phyloP scores from a whole-genome alignment of 2,329 filamentous ascomycete species.

The Setomelanomma holmii region DNA sequence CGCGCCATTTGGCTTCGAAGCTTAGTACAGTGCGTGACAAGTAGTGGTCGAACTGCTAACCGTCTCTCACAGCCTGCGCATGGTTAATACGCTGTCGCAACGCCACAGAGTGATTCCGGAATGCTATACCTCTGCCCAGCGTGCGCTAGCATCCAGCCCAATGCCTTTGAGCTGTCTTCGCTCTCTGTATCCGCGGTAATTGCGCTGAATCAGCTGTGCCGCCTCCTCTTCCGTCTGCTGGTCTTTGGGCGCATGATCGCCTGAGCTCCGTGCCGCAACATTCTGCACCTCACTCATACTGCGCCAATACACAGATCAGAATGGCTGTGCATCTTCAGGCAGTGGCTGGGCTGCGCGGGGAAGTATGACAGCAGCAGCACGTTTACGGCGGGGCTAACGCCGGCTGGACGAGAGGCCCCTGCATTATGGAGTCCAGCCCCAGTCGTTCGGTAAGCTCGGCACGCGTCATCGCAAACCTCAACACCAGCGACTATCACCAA shows the following conservation, averaged over 20 bases:
- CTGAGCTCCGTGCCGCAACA: constrained; percentile 9
- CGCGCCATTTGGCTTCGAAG: constrained; percentile 59
- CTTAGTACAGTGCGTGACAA: constrained; percentile 34
- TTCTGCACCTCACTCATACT: constrained; percentile 16
- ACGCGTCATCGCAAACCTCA: neutral
- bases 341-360: constrained; percentile 6
- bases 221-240: constrained; percentile 30
- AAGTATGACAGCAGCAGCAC: constrained; percentile 12
- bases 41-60: constrained; percentile 33
- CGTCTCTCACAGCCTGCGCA: constrained; percentile 59
- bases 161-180: constrained; percentile 74
- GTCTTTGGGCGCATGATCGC: constrained; percentile 13
- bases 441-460: neutral
- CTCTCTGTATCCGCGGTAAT: constrained; percentile 78
- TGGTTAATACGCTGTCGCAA: constrained; percentile 6
- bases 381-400: neutral
- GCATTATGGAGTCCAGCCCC: neutral
- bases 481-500: neutral
- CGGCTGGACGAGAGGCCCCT: neutral
- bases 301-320: constrained; percentile 5
- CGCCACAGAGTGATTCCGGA: neutral
- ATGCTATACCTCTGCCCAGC: constrained; percentile 72
- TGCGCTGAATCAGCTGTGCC: constrained; percentile 58
- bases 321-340: constrained; percentile 9
- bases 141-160: constrained; percentile 70